Evolutionary conservation across 805 yeast genomes (phyloP).

Genomic region (Saturnispora ahearnii): DNA sequence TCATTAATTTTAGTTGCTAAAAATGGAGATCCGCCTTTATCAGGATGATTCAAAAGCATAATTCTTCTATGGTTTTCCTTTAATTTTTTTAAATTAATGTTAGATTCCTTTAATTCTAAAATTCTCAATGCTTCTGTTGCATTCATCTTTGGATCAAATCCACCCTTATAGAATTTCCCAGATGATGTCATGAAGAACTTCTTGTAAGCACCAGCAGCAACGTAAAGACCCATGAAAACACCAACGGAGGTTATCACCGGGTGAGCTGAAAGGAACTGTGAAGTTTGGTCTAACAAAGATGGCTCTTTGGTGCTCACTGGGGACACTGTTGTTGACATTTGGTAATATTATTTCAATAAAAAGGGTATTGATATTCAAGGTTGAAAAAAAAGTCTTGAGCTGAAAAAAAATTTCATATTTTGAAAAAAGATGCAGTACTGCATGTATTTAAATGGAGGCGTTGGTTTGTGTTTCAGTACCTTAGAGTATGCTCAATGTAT

Average conservation of each 20-base stretch:
- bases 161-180: slow-evolving; percentile 70
- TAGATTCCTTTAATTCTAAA: slow-evolving; percentile 62
- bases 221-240: slow-evolving; percentile 52
- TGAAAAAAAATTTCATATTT: not conserved
- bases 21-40: slow-evolving; percentile 86
- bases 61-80: slow-evolving; percentile 75
- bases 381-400: not conserved
- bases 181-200: slow-evolving; percentile 55
- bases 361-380: not conserved
- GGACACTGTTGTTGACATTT: not conserved
- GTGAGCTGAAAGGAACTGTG: slow-evolving; percentile 59
- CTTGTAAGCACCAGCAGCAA: slow-evolving; percentile 60
- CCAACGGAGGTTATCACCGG: slow-evolving; percentile 70
- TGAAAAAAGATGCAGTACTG: too few species aligned
- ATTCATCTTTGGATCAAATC: slow-evolving; percentile 86
- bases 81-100: slow-evolving; percentile 51
- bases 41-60: slow-evolving; percentile 89
- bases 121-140: slow-evolving; percentile 84
- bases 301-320: not conserved
- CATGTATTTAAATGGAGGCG: too few species aligned
- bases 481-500: too few species aligned
- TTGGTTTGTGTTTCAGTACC: too few species aligned
- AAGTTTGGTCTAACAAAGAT: slow-evolving; percentile 35
- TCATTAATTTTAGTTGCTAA: slow-evolving; percentile 88
- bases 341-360: not conserved